phyloP scores from a whole-genome alignment of 306 rosid genomes.

The Trifolium repens region DNA sequence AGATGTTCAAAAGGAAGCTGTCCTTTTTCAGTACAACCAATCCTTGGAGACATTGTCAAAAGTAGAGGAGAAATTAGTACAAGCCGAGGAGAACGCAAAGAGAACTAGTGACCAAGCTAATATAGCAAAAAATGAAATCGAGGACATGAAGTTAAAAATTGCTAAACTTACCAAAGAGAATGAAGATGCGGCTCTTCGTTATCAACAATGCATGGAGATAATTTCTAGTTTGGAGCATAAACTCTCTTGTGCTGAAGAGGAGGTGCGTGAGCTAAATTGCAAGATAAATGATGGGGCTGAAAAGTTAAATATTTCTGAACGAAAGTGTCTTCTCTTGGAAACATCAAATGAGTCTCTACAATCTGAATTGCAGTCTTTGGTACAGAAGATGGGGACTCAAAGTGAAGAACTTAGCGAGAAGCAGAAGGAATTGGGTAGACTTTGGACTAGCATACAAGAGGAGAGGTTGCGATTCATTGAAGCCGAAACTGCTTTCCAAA shows the following conservation, averaged over 20 bases:
- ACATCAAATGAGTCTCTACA: constrained; percentile 74
- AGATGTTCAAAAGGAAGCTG: constrained; percentile 70
- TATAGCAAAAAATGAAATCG: constrained; percentile 64
- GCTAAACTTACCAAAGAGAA: constrained; percentile 70
- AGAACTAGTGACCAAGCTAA: constrained; percentile 57
- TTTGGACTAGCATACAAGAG: constrained; percentile 84
- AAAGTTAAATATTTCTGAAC: constrained; percentile 71
- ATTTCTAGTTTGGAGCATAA: constrained; percentile 71
- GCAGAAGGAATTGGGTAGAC: constrained; percentile 87
- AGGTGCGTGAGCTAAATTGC: constrained; percentile 60
- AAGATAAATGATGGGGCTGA: constrained; percentile 62
- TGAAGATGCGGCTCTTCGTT: constrained; percentile 74
- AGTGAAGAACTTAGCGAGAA: constrained; percentile 81
- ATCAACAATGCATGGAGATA: constrained; percentile 72
- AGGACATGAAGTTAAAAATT: constrained; percentile 62
- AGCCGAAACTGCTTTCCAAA: constrained; percentile 95
- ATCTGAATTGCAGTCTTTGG: constrained; percentile 73
- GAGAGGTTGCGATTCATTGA: constrained; percentile 76
- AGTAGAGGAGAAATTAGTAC: constrained; percentile 56
- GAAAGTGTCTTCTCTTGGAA: constrained; percentile 65
- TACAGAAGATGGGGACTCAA: constrained; percentile 77
- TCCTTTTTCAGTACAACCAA: constrained; percentile 58
- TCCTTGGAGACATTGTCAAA: constrained; percentile 59
- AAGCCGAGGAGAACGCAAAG: constrained; percentile 70
- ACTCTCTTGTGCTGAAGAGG: constrained; percentile 66